Percentiles rank a stretch among this genome's conserved stretches.
phyloP scores from a whole-genome alignment of 2,329 filamentous ascomycete species.

The Aspergillus latus region DNA sequence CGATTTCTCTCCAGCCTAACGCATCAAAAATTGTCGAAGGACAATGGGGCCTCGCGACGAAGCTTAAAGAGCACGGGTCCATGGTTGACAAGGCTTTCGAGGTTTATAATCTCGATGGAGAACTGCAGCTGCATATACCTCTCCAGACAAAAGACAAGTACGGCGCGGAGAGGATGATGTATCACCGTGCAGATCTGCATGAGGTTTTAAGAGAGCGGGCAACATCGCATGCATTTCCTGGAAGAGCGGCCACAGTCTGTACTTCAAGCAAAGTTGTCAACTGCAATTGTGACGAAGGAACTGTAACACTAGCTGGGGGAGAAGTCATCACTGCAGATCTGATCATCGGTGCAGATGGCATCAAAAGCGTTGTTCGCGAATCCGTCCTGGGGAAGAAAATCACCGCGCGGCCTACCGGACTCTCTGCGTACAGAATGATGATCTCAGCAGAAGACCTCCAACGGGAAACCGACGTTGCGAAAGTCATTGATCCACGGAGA shows the following conservation, averaged over 20 bases:
- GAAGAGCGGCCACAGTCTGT: not conserved
- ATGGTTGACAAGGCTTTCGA: constrained; percentile 29
- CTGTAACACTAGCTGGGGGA: constrained; percentile 13
- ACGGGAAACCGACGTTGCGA: constrained; percentile 20
- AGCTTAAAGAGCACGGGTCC: not conserved
- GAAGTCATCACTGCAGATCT: constrained; percentile 24
- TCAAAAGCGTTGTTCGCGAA: constrained; percentile 15
- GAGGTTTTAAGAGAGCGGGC: constrained; percentile 19
- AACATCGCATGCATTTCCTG: constrained; percentile 1
- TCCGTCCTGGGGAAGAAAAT: constrained; percentile 2
- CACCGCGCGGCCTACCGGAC: constrained; percentile 4
- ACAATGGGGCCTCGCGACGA: constrained; percentile 11
- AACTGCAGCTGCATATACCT: constrained; percentile 21
- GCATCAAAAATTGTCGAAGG: constrained; percentile 25
- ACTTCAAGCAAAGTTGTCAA: not conserved
- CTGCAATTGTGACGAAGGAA: constrained; percentile 7
- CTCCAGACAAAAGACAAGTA: constrained; percentile 20
- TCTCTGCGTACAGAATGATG: constrained; percentile 16
- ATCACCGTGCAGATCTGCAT: constrained; percentile 29
- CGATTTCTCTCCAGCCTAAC: constrained; percentile 48
- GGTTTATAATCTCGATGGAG: constrained; percentile 26
- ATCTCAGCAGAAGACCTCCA: constrained; percentile 6
- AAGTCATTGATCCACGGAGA: constrained; percentile 36
- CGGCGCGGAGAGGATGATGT: constrained; percentile 23
- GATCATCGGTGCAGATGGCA: constrained; percentile 33